phyloP scores from a whole-genome alignment of 2,329 filamentous ascomycete genomes.

The Endocalyx cinctus region DNA sequence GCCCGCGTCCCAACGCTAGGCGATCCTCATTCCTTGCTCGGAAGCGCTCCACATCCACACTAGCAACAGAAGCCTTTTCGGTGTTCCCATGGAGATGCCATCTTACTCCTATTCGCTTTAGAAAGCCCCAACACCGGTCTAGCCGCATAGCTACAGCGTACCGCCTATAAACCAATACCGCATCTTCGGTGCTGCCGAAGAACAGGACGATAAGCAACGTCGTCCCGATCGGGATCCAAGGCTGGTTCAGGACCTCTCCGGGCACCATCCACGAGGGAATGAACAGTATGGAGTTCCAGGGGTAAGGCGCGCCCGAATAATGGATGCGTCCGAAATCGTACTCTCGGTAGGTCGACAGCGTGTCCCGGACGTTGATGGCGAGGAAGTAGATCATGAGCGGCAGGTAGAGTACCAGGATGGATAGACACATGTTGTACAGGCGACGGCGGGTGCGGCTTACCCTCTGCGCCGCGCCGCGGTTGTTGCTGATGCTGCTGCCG shows the following conservation, averaged over 20 bases:
- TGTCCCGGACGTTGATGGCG: conserved; percentile 33
- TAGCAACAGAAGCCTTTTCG: too few species aligned
- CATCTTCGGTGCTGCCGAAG: conserved; percentile 53
- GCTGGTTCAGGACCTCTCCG: conserved; percentile 38
- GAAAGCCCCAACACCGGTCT: conserved; percentile 3
- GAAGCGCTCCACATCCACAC: too few species aligned
- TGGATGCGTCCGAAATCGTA: conserved; percentile 42
- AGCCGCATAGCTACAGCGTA: conserved; percentile 14
- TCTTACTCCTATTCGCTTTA: background rate
- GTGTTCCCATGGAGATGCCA: background rate
- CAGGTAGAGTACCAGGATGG: conserved; percentile 47
- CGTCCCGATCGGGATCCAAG: conserved; percentile 45
- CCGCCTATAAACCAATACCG: conserved; percentile 43
- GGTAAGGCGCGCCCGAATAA: conserved; percentile 28
- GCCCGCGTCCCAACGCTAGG: too few species aligned
- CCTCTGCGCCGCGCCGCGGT: conserved; percentile 34
- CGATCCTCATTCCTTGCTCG: too few species aligned
- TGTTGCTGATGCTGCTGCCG: conserved; percentile 37
- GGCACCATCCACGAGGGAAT: conserved; percentile 35
- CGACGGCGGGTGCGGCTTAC: conserved; percentile 45
- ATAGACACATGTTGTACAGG: conserved; percentile 51
- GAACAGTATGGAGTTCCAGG: conserved; percentile 45
- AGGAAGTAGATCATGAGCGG: conserved; percentile 41
- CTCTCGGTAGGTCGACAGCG: conserved; percentile 21
- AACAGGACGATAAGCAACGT: conserved; percentile 46